A percentile compares a stretch with the other conserved stretches of the same genome.
Evolutionary conservation across 345 rosid genomes (phyloP).

Genomic region (Corymbia maculata): DNA sequence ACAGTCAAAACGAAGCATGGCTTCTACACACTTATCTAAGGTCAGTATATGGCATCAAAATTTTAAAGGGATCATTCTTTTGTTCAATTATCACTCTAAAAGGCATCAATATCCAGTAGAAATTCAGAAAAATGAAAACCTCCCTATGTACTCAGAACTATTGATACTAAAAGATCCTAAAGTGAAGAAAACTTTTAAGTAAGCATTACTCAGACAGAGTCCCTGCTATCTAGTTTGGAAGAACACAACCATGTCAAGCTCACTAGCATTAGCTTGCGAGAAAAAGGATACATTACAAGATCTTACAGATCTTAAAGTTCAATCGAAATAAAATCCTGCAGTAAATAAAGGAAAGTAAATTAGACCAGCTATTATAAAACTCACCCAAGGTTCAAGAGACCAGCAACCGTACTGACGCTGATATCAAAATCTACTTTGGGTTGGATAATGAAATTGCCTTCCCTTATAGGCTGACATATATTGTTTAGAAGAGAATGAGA

Average conservation of each 20-base stretch:
- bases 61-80: neutral
- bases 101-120: neutral
- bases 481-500: conserved; percentile 3
- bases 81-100: neutral
- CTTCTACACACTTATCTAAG: neutral
- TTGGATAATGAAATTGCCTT: conserved; percentile 98
- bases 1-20: neutral
- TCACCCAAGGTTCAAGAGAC: conserved; percentile 99
- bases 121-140: neutral
- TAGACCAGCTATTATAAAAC: conserved; percentile 3
- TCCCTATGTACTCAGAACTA: neutral
- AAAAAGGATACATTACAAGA: neutral
- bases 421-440: conserved; percentile 99
- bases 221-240: neutral
- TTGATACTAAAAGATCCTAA: neutral
- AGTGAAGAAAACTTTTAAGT: neutral
- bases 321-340: neutral
- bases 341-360: neutral
- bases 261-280: neutral
- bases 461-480: conserved; percentile 78
- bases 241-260: neutral
- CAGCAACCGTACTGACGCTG: conserved; percentile 93
- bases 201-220: neutral
- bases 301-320: neutral
- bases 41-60: neutral